Evolutionary conservation across 1,284 basidiomycete genomes (phyloP), one percentile per base, ranked within the genome.

Genomic region (Laetiporus sulphureus): DNA sequence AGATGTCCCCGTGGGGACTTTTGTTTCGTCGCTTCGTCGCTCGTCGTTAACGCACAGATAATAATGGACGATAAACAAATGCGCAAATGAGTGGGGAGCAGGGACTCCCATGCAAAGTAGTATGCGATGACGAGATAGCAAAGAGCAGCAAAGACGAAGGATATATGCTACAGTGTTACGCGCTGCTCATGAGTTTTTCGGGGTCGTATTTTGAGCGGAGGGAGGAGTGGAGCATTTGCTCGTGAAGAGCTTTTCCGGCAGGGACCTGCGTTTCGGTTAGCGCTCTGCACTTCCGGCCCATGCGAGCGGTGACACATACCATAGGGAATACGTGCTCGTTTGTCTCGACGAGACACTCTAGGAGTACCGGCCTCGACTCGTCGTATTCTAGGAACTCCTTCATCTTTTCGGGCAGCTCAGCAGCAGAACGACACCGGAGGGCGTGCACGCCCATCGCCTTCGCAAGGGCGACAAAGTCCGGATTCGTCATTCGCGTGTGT

Each of bases 331-430:
- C 93, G 63, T 97, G 93, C 68, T 97, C 94, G 54, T 80, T 82
- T 56, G 74, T 77, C 62, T 87, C 83, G 25, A 97, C 90, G 44
- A 86, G 44, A 59, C 91, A 95, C 67, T 99, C 94, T 71, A 99
- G 73, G 49, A 99, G 65, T 34, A 98, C 77, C 2, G 95, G 95
- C 65, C 79, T 86, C 46, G 72, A 73, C 51, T 79, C 84, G 51
- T 92, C 87, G 64, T 95, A 96, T 68, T 95, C 93, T 55, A 99
- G 74, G 67, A 99, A 96, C 74, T 98, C 94, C 72, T 93, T 92
- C 93, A 99, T 98, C 75, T 89, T 95, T 30, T 73, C 79, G 0
- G 91, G 90, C 11, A 99, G 73, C 43, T 99, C 94, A 32, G 74
- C 80, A 5, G 75, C 60, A 27, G 60, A 77, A 36, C 72, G 66